These are phyloP conservation scores for Penicillium verrucosum DNA, from an alignment of 2,329 filamentous ascomycete species.

Conservation along the genomic window DNA sequence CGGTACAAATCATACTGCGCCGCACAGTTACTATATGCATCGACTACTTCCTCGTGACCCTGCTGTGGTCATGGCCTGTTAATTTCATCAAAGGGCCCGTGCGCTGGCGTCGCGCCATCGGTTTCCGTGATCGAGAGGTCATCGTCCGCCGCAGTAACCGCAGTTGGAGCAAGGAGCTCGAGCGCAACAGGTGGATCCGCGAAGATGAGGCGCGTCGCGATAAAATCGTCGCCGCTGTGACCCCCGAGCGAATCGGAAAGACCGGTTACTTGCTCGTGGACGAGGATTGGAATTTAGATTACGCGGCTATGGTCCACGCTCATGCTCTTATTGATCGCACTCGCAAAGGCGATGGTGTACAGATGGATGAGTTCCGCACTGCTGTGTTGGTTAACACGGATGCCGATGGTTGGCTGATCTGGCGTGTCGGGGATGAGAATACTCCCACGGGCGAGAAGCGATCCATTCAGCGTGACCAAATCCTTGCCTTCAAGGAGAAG, in stretches of 20 bases:
- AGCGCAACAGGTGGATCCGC: constrained; percentile 45
- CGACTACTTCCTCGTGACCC: constrained; percentile 67
- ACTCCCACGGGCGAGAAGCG: constrained; percentile 40
- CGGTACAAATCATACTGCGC: constrained; percentile 56
- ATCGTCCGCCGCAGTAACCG: constrained; percentile 71
- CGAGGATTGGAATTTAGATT: constrained; percentile 83
- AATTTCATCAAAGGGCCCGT: constrained; percentile 68
- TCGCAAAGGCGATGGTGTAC: constrained; percentile 34
- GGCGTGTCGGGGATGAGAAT: constrained; percentile 57
- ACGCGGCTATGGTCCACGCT: constrained; percentile 72
- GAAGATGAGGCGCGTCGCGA: constrained; percentile 55
- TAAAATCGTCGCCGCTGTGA: constrained; percentile 66
- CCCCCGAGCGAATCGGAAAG: constrained; percentile 66
- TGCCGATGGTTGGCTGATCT: constrained; percentile 68
- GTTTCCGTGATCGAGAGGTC: constrained; percentile 76
- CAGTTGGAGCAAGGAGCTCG: constrained; percentile 63
- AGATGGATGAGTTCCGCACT: constrained; percentile 66
- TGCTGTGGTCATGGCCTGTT: constrained; percentile 70
- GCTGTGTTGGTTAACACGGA: constrained; percentile 67
- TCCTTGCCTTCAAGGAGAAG: constrained; percentile 75
- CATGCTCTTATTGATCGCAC: constrained; percentile 61
- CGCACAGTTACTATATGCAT: constrained; percentile 66
- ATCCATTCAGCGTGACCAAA: constrained; percentile 56
- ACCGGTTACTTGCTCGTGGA: constrained; percentile 87
- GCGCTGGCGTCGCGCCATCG: constrained; percentile 68